Percentiles rank a stretch among this genome's conserved stretches.
These are phyloP conservation scores for Ephemerocybe angulata DNA, from an alignment of 768 basidiomycete genomes.

Conservation along the genomic window DNA sequence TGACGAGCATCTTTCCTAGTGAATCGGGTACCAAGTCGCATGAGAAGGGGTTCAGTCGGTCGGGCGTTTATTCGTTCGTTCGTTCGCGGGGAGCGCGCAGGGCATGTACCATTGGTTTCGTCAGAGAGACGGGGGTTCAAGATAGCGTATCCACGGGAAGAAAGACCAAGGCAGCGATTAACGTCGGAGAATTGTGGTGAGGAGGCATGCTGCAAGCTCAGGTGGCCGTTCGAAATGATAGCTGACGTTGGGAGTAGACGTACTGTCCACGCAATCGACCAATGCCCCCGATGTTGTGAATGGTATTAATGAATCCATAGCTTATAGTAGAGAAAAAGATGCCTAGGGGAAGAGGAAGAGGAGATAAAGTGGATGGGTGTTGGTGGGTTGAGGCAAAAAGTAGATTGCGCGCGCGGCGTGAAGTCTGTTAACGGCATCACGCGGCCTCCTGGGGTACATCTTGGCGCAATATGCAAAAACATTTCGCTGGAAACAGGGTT, in stretches of 20 bases:
- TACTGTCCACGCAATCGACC: slow-evolving; percentile 99
- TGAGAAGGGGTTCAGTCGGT: slow-evolving; percentile 5
- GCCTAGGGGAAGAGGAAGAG: slow-evolving; percentile 30
- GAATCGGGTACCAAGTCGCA: slow-evolving; percentile 20
- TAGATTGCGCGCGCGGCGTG: no score
- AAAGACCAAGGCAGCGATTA: slow-evolving; percentile 18
- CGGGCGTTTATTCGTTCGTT: not conserved
- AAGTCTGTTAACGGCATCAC: no score
- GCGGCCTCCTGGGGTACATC: no score
- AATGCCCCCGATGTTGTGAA: slow-evolving; percentile 99
- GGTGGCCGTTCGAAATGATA: slow-evolving; percentile 45
- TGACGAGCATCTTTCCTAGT: slow-evolving; percentile 97
- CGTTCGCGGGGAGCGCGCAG: not conserved
- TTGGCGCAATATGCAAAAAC: no score
- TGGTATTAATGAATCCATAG: slow-evolving; percentile 94
- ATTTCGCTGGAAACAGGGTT: no score
- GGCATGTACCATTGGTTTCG: no score
- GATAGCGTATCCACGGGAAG: slow-evolving; percentile 9
- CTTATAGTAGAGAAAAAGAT: slow-evolving; percentile 10
- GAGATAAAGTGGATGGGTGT: not conserved
- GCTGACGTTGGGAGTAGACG: slow-evolving; percentile 64
- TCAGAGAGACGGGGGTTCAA: not conserved
- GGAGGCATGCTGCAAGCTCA: slow-evolving; percentile 32
- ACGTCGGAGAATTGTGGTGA: slow-evolving; percentile 15
- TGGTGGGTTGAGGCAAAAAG: not conserved